Evolutionary conservation across 2,329 filamentous ascomycete species (phyloP).

Genomic region (Hypoxylon sp.): DNA sequence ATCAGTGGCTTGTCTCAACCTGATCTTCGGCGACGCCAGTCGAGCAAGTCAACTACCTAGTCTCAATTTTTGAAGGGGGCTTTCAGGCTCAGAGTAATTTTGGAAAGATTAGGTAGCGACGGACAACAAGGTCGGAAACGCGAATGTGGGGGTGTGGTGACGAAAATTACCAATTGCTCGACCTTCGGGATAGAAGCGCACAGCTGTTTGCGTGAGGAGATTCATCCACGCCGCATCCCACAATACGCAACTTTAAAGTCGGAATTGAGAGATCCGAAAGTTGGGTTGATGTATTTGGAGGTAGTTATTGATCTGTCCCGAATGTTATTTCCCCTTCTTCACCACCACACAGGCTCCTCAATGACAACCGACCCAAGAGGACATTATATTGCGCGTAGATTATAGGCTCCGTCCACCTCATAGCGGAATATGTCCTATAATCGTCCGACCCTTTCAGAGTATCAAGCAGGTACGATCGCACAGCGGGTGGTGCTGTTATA

Average conservation of each 20-base stretch:
- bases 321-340: neutral
- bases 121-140: neutral
- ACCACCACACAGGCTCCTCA: neutral
- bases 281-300: neutral
- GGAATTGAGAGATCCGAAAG: neutral
- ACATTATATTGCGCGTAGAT: constrained; percentile 12
- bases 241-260: neutral
- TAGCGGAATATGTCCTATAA: constrained; percentile 9
- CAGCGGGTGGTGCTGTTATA: constrained; percentile 3
- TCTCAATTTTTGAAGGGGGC: neutral
- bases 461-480: constrained; percentile 17
- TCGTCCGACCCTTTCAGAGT: constrained; percentile 11
- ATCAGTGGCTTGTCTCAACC: neutral
- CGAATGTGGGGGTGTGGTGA: too few relatives aligned
- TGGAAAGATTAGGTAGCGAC: neutral
- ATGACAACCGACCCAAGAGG: constrained; percentile 10
- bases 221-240: neutral
- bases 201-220: too few relatives aligned
- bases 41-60: neutral
- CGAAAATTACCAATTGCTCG: too few relatives aligned
- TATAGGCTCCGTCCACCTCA: constrained; percentile 19
- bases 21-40: neutral
- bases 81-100: neutral
- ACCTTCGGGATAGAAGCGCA: neutral
- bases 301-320: neutral